Evolutionary conservation across 139 green algal species (phyloP).

Genomic region (Picochlorum sp.): DNA sequence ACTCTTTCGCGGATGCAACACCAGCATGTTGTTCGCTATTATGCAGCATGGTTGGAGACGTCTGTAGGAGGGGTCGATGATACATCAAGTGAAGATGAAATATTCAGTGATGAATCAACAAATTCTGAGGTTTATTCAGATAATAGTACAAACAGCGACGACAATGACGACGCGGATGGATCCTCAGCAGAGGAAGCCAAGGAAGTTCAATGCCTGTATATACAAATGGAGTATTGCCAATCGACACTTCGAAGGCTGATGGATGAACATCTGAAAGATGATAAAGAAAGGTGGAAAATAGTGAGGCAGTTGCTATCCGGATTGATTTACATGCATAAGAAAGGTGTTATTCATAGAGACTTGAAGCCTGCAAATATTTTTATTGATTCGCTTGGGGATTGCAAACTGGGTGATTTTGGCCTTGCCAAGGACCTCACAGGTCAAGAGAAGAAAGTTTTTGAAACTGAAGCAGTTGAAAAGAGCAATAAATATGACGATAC

Average conservation of each 20-base stretch:
- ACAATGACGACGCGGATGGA: neutral
- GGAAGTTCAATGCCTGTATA: conserved; percentile 52
- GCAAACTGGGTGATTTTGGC: conserved; percentile 86
- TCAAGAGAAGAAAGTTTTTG: neutral
- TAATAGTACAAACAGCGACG: neutral
- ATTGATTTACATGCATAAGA: conserved; percentile 61
- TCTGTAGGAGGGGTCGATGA: neutral
- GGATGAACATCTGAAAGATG: conserved; percentile 41
- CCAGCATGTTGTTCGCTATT: conserved; percentile 85
- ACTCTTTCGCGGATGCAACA: conserved; percentile 86
- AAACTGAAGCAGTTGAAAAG: neutral
- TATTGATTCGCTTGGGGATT: conserved; percentile 57
- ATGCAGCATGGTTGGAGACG: conserved; percentile 53
- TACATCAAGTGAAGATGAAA: neutral
- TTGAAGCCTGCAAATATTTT: conserved; percentile 79
- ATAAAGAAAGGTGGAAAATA: conserved; percentile 57
- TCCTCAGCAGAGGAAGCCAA: neutral
- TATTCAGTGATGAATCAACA: neutral
- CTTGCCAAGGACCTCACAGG: conserved; percentile 21
- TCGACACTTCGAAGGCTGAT: conserved; percentile 60
- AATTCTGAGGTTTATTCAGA: neutral
- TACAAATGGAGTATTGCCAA: conserved; percentile 91
- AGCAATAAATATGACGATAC: neutral
- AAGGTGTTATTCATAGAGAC: conserved; percentile 77
- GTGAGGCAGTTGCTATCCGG: conserved; percentile 71